Base-by-base conservation (phyloP, 78 protist genomes). In the Goniomonas avonlea region DNA sequence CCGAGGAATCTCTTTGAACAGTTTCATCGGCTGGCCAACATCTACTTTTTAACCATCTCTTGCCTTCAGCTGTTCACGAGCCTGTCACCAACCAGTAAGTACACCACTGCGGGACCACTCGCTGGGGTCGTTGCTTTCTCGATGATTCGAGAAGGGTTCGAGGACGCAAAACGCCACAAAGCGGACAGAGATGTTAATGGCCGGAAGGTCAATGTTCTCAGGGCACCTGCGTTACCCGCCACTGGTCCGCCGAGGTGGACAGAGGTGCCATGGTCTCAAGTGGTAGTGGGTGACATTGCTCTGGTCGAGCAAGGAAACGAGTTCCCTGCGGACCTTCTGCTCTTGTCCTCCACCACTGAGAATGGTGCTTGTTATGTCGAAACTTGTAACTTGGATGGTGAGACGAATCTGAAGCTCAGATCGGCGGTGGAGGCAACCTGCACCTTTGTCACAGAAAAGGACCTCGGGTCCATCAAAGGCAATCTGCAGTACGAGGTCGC, bases 21-120 rank as follows among this genome's bases (percentile, higher is more conserved):
- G 73, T 86, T 91, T 43, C 58, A 39, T 21, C 83, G 87, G 29
- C 0, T 50, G 5, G 78, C 90, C 37, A 91, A 91, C 86, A 8
- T 79, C 34, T 91, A 87, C 74, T 91, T 91, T 34, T 53, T 91
- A n/a, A 40, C 50, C 55, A 77, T 86, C 58, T 63, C 85, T 18
- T 0, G 23, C 41, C 34, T 90, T 5, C 89, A 86, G 86, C 74
- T 63, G 37, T 1, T 63, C 31, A 63, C 71, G 18, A 39, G 38
- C 13, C 31, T 63, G 37, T 63, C 71, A 8, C 71, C 71, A 39
- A 63, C 71, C 7, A 45, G 71, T 25, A 13, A 21, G 17, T 18
- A 3, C 65, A 21, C 38, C 32, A 13, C 21, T 35, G 5, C 65
- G 3, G 32, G 13, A 18, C 21, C 65, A 2, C 65, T 58, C 65